Evolutionary conservation across 441 rosid species (phyloP), one percentile per base, ranked within the genome.

Genomic region (Populus hybrid): DNA sequence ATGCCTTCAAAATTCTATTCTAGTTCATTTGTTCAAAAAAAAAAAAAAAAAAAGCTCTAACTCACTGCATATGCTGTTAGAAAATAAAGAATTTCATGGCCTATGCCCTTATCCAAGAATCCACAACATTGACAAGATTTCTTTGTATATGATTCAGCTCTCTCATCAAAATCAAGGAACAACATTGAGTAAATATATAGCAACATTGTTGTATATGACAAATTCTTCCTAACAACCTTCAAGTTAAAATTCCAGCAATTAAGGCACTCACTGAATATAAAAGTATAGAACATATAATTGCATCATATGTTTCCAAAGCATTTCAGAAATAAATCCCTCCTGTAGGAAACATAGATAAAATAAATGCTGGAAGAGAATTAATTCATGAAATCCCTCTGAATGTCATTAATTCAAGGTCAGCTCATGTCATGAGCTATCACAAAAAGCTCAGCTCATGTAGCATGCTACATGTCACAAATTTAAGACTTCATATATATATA

Each of bases 361-460:
- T 40, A 16, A 10, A 38, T 67, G 46, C 28, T 38, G 23, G 72
- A 68, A 30, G 21, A 67, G 11, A 46, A 46, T 67, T 28, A 32
- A 24, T 42, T 75, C 77, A 67, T 24, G 34, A 46, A 46, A 76
- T 6, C 71, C 35, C 59, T 32, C 32, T 75, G 53, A 30, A 28
- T 50, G 8, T 19, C 34, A 73, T 30, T 34, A 73, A 59, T 61
- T 34, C 23, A 73, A 74, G 57, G 59, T 34, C 76, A 63, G 38
- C 0, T 63, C 11, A 24, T 14, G 18, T 35, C 28, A 7, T n/a
- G 8, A 34, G 21, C 26, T 10, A 67, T 28, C 16, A 40, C 9
- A 75, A 3, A 18, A 50, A 72, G 32, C 16, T 64, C n/a, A 7
- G 38, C 9, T 23, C 10, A 42, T 40, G 61, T 10, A 66, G 1